Percentiles rank a stretch among this genome's conserved stretches.
Evolutionary conservation across 768 basidiomycete genomes (phyloP).

Genomic region (Boletus reticuloceps): DNA sequence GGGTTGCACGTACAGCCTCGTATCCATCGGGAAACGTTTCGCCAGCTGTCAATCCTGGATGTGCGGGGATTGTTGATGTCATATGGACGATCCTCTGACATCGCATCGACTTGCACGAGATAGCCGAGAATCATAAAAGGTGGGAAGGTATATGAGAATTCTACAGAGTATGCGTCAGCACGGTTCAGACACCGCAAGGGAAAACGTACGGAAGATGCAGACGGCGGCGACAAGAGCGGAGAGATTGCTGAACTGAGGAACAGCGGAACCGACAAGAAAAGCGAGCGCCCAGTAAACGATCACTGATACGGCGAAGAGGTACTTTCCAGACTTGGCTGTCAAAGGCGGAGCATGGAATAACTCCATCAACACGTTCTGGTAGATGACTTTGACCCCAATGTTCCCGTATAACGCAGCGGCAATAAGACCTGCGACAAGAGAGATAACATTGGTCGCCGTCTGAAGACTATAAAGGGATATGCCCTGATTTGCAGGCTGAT

Average conservation of each 20-base stretch:
- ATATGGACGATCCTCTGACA: slow-evolving; percentile 21
- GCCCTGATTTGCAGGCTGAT: slow-evolving; percentile 33
- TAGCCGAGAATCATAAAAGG: slow-evolving; percentile 36
- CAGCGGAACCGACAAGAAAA: slow-evolving; percentile 55
- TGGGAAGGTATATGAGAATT: slow-evolving; percentile 40
- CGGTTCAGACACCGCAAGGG: slow-evolving; percentile 34
- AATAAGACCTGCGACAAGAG: slow-evolving; percentile 51
- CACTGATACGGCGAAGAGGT: slow-evolving; percentile 24
- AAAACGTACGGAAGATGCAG: slow-evolving; percentile 46
- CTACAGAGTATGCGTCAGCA: slow-evolving; percentile 35
- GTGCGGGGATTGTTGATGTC: slow-evolving; percentile 26
- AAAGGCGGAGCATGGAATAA: slow-evolving; percentile 50
- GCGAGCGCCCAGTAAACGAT: slow-evolving; percentile 34
- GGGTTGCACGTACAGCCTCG: slow-evolving; percentile 25
- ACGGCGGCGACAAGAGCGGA: slow-evolving; percentile 54
- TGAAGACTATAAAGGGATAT: slow-evolving; percentile 32
- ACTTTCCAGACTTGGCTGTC: slow-evolving; percentile 35
- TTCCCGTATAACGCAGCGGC: slow-evolving; percentile 65
- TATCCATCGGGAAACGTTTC: slow-evolving; percentile 25
- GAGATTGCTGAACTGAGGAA: slow-evolving; percentile 58
- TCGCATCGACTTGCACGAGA: slow-evolving; percentile 28
- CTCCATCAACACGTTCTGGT: slow-evolving; percentile 51
- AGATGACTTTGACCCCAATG: slow-evolving; percentile 59
- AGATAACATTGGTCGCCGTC: slow-evolving; percentile 40
- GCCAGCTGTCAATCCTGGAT: slow-evolving; percentile 32